These are phyloP conservation scores for Xerocomus potaroensis DNA, from an alignment of 768 basidiomycete genomes.

Conservation along the genomic window DNA sequence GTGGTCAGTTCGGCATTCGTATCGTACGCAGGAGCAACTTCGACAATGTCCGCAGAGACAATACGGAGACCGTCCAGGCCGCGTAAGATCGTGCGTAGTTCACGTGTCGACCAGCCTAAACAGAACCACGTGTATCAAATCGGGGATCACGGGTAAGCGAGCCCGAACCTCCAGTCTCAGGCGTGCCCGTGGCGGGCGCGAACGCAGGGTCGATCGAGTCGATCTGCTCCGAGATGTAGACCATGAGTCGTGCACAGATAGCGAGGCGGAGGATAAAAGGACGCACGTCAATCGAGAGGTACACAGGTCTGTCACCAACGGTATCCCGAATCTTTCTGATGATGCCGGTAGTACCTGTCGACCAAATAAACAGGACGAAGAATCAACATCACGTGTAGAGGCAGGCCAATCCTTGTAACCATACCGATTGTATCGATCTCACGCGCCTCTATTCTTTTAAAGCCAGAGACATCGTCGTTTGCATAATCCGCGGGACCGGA, in stretches of 20 bases:
- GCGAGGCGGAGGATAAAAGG: background rate
- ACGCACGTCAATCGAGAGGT: conserved; percentile 72
- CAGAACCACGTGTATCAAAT: too few relatives aligned
- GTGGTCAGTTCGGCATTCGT: conserved; percentile 59
- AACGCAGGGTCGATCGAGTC: conserved; percentile 80
- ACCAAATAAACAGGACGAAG: background rate
- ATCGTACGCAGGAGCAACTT: conserved; percentile 82
- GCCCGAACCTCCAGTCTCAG: conserved; percentile 64
- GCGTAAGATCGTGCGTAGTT: conserved; percentile 70
- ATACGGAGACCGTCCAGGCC: conserved; percentile 73
- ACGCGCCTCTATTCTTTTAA: conserved; percentile 77
- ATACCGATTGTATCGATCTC: conserved; percentile 80
- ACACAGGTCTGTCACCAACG: conserved; percentile 70
- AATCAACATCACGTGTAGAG: background rate
- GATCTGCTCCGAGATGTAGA: conserved; percentile 40
- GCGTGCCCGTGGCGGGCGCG: conserved; percentile 81
- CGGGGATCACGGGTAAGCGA: background rate
- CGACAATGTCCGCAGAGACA: conserved; percentile 80
- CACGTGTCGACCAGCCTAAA: conserved; percentile 69
- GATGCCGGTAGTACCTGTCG: conserved; percentile 65
- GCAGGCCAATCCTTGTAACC: background rate
- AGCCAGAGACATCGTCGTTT: conserved; percentile 76
- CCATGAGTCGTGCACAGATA: background rate
- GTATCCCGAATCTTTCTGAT: conserved; percentile 75
- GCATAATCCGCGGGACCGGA: conserved; percentile 72